Conservation (phyloP, 768 basidiomycete species). For the Bullera alba region DNA sequence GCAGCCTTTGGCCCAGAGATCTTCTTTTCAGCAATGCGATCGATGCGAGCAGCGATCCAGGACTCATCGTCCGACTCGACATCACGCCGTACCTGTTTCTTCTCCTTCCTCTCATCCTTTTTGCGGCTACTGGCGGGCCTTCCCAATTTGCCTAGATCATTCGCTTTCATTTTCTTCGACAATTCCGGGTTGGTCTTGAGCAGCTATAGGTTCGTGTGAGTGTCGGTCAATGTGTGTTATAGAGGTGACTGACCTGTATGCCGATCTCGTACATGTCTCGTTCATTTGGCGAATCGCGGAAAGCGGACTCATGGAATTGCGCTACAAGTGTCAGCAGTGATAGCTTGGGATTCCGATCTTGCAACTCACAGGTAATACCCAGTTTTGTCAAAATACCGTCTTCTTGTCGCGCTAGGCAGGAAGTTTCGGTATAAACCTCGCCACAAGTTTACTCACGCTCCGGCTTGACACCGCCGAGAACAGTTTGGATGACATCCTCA, state of each 20-base stretch:
- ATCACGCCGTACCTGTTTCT: too few relatives aligned
- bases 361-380: constrained; percentile 6
- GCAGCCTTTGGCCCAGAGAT: neutral
- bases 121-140: neutral
- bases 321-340: constrained; percentile 6
- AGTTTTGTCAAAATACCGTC: constrained; percentile 1
- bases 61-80: constrained; percentile 27
- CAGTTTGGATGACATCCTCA: constrained; percentile 11
- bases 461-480: constrained; percentile 9
- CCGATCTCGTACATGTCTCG: constrained; percentile 35
- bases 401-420: neutral
- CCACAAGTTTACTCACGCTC: neutral
- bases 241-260: constrained; percentile 16
- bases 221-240: neutral
- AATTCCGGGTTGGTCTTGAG: constrained; percentile 23
- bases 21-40: constrained; percentile 10
- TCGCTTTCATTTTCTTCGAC: constrained; percentile 31
- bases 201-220: constrained; percentile 9
- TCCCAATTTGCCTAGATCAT: constrained; percentile 32
- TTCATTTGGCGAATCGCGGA: constrained; percentile 31
- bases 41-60: constrained; percentile 25
- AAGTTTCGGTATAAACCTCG: neutral
- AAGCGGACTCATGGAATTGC: constrained; percentile 27
- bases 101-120: neutral
- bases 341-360: neutral